These are phyloP conservation scores for Blastobotrys proliferans DNA, from an alignment of 1,139 yeast genomes.

Conservation along the genomic window DNA sequence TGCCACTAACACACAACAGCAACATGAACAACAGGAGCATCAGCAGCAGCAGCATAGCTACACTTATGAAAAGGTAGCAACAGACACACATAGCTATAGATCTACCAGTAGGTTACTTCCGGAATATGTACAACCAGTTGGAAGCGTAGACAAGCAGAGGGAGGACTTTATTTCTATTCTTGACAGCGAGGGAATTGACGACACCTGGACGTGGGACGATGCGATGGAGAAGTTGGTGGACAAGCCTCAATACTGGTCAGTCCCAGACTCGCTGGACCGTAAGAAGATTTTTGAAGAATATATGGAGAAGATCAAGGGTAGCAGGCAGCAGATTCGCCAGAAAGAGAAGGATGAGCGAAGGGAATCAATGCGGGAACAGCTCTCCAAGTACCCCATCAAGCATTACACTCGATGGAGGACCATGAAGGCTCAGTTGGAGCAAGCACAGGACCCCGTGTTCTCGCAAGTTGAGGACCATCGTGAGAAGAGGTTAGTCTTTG, in stretches of 20 bases:
- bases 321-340: slow-evolving; percentile 42
- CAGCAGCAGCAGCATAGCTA: no score
- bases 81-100: neutral
- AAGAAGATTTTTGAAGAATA: slow-evolving; percentile 64
- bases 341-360: slow-evolving; percentile 52
- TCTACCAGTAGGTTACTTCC: slow-evolving; percentile 7
- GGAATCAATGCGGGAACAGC: slow-evolving; percentile 50
- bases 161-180: slow-evolving; percentile 51
- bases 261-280: slow-evolving; percentile 58
- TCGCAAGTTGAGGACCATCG: slow-evolving; percentile 24
- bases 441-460: slow-evolving; percentile 65
- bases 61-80: neutral
- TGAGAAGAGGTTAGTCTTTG: slow-evolving; percentile 41
- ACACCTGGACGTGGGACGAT: slow-evolving; percentile 70
- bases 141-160: slow-evolving; percentile 32
- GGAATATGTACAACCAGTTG: neutral
- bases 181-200: slow-evolving; percentile 52
- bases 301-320: slow-evolving; percentile 49
- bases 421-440: slow-evolving; percentile 43
- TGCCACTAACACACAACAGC: neutral
- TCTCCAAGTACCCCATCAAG: slow-evolving; percentile 44
- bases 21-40: neutral
- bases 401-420: slow-evolving; percentile 67
- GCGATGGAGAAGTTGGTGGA: slow-evolving; percentile 58
- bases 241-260: slow-evolving; percentile 66